A percentile compares a stretch with the other conserved stretches of the same genome.
phyloP scores from a whole-genome alignment of 2,329 filamentous ascomycete genomes.

The Stemphylium lycopersici region DNA sequence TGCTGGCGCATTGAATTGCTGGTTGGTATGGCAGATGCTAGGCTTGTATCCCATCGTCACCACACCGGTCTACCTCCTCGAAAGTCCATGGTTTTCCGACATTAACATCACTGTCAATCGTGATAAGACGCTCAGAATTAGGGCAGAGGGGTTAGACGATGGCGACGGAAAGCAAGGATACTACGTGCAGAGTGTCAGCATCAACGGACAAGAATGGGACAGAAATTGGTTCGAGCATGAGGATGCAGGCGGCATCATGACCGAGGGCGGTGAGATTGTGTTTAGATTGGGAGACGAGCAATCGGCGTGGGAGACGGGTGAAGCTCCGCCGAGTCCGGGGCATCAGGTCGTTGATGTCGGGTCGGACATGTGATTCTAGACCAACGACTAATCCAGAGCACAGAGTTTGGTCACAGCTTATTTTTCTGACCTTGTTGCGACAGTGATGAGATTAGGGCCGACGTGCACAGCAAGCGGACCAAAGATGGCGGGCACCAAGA shows the following conservation, averaged over 20 bases:
- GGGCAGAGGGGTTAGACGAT: constrained; percentile 47
- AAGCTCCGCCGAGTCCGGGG: constrained; percentile 42
- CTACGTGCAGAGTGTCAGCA: constrained; percentile 60
- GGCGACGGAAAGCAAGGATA: constrained; percentile 54
- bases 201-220: constrained; percentile 60
- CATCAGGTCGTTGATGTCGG: constrained; percentile 37
- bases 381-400: too few species aligned
- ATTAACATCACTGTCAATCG: constrained; percentile 47
- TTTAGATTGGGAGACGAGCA: constrained; percentile 39
- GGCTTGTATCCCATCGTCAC: constrained; percentile 58
- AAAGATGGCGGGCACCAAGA: too few species aligned
- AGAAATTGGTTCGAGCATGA: constrained; percentile 64
- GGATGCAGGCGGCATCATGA: constrained; percentile 49
- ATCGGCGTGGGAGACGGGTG: constrained; percentile 41
- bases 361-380: not conserved
- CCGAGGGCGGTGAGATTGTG: constrained; percentile 42
- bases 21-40: constrained; percentile 59
- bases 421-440: too few species aligned
- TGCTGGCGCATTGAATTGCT: constrained; percentile 57
- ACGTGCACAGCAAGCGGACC: too few species aligned
- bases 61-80: constrained; percentile 55
- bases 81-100: constrained; percentile 54
- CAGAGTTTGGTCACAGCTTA: not conserved
- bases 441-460: too few species aligned
- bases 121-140: constrained; percentile 54